Percentiles rank a stretch among this genome's conserved stretches.
Conservation (phyloP, 2,329 filamentous ascomycete species). For the Aspergillus ustus region DNA sequence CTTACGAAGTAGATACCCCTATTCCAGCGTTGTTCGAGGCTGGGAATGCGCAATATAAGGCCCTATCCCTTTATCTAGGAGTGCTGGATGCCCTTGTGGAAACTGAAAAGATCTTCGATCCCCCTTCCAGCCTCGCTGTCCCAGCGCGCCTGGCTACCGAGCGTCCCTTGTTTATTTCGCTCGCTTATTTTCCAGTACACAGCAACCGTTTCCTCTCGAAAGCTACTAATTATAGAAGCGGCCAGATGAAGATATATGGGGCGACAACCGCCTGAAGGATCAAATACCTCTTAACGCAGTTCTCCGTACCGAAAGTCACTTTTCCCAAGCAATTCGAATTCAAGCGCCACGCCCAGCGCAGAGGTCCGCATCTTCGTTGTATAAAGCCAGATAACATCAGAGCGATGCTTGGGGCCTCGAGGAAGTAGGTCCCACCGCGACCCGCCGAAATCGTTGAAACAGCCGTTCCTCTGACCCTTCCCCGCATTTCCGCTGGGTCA, state of each 20-base stretch:
- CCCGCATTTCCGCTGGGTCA: slow-evolving; percentile 13
- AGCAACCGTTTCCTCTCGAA: neutral
- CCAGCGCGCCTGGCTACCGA: neutral
- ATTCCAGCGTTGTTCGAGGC: too few species aligned
- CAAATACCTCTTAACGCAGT: neutral
- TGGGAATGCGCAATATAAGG: too few species aligned
- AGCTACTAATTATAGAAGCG: slow-evolving; percentile 5
- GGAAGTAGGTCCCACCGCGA: neutral
- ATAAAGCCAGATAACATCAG: neutral
- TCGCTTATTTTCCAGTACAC: neutral
- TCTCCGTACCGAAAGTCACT: neutral
- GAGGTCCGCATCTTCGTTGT: too few species aligned
- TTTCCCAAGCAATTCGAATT: neutral
- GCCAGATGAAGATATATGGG: slow-evolving; percentile 11
- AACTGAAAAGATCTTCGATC: neutral
- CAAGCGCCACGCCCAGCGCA: too few species aligned
- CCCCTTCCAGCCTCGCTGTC: neutral
- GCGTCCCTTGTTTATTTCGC: neutral
- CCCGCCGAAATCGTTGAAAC: neutral
- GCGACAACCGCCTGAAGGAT: neutral
- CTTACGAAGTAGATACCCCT: too few species aligned
- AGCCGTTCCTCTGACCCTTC: slow-evolving; percentile 11
- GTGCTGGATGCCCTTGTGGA: neutral
- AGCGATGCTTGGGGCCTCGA: neutral
- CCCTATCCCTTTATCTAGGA: neutral